phyloP scores from a whole-genome alignment of 2,329 filamentous ascomycete genomes.

The Penicillium carneum region DNA sequence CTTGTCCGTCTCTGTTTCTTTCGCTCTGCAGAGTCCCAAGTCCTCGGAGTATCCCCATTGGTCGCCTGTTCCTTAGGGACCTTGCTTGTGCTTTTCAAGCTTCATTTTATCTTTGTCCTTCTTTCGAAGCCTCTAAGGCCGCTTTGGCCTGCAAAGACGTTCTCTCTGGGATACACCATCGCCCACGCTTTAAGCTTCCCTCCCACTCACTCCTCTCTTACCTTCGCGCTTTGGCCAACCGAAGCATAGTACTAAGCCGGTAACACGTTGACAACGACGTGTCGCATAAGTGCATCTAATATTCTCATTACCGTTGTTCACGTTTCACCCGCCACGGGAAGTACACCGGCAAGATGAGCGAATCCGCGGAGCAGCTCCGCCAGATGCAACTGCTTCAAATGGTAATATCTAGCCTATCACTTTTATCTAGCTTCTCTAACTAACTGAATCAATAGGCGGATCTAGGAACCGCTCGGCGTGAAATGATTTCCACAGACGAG shows the following conservation, averaged over 20 bases:
- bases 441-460: not conserved
- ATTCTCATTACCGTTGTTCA: not conserved
- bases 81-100: not conserved
- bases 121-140: not conserved
- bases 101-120: not conserved
- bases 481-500: constrained; percentile 8
- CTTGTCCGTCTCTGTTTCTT: not conserved
- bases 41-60: not conserved
- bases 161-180: not conserved
- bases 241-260: not conserved
- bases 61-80: not conserved
- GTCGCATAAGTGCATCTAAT: not conserved
- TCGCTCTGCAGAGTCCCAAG: not conserved
- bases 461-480: constrained; percentile 11
- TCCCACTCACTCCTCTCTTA: not conserved
- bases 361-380: constrained; percentile 7
- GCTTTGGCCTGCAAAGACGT: not conserved
- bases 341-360: constrained; percentile 1
- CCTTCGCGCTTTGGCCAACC: not conserved
- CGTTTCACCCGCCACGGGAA: not conserved
- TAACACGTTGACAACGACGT: not conserved
- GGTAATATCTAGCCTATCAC: not conserved
- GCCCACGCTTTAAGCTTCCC: not conserved
- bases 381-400: constrained; percentile 4
- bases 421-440: not conserved